A percentile compares a stretch with the other conserved stretches of the same genome.
Conservation (phyloP, 495 filamentous ascomycete genomes). For the Apiosordaria backusii region DNA sequence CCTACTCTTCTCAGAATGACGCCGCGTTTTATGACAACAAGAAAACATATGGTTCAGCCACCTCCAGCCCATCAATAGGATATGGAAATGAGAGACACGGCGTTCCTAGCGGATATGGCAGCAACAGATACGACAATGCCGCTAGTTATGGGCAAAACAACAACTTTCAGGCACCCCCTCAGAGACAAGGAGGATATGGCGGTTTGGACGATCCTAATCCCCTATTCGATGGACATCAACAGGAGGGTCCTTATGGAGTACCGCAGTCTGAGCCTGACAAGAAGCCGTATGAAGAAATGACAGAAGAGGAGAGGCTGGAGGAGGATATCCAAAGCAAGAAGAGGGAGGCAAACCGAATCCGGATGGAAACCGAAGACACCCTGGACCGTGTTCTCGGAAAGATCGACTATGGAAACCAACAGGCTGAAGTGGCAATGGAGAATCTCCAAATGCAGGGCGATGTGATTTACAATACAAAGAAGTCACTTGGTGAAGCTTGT, state of each 20-base stretch:
- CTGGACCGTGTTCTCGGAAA: slow-evolving; percentile 60
- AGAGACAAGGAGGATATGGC: slow-evolving; percentile 68
- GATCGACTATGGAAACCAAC: slow-evolving; percentile 53
- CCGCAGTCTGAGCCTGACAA: slow-evolving; percentile 62
- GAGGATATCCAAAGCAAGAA: slow-evolving; percentile 51
- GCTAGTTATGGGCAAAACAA: not conserved
- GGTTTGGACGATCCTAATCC: slow-evolving; percentile 49
- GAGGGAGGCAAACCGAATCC: slow-evolving; percentile 69
- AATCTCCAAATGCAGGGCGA: not conserved
- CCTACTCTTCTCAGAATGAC: not conserved
- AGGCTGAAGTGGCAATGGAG: slow-evolving; percentile 16
- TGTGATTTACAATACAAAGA: not conserved
- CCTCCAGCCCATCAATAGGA: slow-evolving; percentile 29
- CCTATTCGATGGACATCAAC: not conserved
- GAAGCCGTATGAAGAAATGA: slow-evolving; percentile 69
- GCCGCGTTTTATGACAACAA: not conserved
- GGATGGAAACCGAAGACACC: slow-evolving; percentile 68
- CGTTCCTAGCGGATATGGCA: slow-evolving; percentile 61
- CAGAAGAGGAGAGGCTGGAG: slow-evolving; percentile 52
- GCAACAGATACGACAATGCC: slow-evolving; percentile 53
- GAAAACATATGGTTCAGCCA: not conserved
- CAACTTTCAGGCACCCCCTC: not conserved
- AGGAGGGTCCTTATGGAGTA: not conserved
- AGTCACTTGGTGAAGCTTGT: not conserved
- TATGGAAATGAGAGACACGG: slow-evolving; percentile 62